A percentile compares a stretch with the other conserved stretches of the same genome.
These are phyloP conservation scores for Acacia crassicarpa DNA, from an alignment of 306 rosid genomes.

Conservation along the genomic window DNA sequence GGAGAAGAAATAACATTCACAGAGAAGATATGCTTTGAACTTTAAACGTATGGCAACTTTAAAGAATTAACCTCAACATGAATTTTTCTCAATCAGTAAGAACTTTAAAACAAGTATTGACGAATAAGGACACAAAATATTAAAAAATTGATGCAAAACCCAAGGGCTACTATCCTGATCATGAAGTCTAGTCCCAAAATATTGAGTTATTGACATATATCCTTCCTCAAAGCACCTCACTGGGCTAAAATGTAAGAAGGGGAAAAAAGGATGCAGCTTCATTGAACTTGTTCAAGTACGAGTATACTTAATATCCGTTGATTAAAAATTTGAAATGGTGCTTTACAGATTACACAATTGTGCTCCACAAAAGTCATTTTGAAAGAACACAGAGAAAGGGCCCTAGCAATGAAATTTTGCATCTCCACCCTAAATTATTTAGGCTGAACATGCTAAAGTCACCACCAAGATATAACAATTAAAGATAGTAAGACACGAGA, in stretches of 20 bases:
- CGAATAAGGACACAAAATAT: constrained; percentile 8
- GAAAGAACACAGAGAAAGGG: background rate
- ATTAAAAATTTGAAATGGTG: background rate
- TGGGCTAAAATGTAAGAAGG: background rate
- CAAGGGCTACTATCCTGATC: background rate
- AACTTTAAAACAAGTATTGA: background rate
- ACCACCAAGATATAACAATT: background rate
- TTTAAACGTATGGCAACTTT: background rate
- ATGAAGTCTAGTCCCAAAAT: background rate
- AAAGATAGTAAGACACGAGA: background rate
- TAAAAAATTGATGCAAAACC: constrained; percentile 4
- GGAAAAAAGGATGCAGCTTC: background rate
- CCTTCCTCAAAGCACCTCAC: background rate
- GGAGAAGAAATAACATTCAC: background rate
- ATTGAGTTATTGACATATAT: background rate
- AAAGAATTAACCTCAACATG: background rate
- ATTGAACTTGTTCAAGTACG: background rate
- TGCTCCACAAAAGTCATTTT: background rate
- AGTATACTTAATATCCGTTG: background rate
- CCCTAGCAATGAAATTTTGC: background rate
- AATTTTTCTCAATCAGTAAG: background rate
- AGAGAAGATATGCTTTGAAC: background rate
- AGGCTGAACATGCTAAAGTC: background rate
- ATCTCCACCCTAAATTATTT: background rate
- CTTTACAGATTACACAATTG: background rate